A percentile compares a stretch with the other conserved stretches of the same genome.
Conservation (phyloP, 2,329 filamentous ascomycete genomes). For the Teratosphaeria viscida region DNA sequence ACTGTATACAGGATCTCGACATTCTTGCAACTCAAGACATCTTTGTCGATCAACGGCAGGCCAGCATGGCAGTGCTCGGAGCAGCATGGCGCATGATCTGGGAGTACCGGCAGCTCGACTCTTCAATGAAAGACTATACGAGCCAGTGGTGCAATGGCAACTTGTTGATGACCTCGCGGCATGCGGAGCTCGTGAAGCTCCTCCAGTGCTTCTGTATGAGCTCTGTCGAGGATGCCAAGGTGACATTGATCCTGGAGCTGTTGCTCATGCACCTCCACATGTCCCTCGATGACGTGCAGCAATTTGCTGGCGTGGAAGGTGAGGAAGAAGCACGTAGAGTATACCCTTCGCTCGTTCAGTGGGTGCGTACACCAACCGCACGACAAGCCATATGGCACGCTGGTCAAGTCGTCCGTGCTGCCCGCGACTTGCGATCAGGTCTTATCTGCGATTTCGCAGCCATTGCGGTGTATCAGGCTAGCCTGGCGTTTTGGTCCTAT, state of each 20-base stretch:
- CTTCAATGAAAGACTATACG: conserved; percentile 41
- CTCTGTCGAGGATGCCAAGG: conserved; percentile 25
- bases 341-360: conserved; percentile 49
- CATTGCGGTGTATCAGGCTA: conserved; percentile 58
- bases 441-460: conserved; percentile 50
- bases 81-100: conserved; percentile 56
- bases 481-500: conserved; percentile 59
- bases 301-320: conserved; percentile 58
- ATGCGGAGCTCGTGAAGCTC: conserved; percentile 52
- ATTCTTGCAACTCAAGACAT: conserved; percentile 40
- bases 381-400: conserved; percentile 57
- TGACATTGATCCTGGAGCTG: conserved; percentile 37
- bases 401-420: conserved; percentile 54
- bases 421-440: conserved; percentile 33
- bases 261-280: conserved; percentile 55
- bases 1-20: conserved; percentile 48
- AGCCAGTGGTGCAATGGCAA: conserved; percentile 28
- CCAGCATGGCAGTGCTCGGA: conserved; percentile 52
- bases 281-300: conserved; percentile 54
- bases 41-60: conserved; percentile 46
- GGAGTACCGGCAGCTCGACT: conserved; percentile 53
- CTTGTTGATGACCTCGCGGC: conserved; percentile 41
- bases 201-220: conserved; percentile 42
- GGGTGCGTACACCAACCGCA: conserved; percentile 46
- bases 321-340: conserved; percentile 53